Evolutionary conservation across 306 rosid species (phyloP).

Genomic region (Oemleria cerasiformis): DNA sequence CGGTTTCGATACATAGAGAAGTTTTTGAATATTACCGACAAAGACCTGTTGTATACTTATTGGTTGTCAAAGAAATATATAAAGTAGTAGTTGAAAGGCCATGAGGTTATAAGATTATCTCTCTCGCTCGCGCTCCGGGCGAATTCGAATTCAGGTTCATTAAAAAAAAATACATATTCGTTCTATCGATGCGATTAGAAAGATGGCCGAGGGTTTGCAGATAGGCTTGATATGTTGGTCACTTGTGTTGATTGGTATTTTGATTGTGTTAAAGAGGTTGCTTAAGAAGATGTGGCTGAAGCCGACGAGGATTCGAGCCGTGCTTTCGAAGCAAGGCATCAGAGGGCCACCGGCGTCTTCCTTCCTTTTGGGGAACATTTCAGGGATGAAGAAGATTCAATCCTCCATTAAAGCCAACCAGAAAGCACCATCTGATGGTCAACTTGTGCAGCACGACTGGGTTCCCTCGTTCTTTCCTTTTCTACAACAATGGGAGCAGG

Average conservation of each 20-base stretch:
- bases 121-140: no score
- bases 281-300: constrained; percentile 14
- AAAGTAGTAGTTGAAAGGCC: no score
- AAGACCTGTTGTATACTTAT: no score
- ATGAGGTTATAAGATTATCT: no score
- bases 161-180: no score
- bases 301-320: constrained; percentile 12
- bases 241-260: not conserved
- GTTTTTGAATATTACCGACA: no score
- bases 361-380: constrained; percentile 4
- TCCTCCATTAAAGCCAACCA: not conserved
- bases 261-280: not conserved
- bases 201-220: constrained; percentile 10
- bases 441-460: constrained; percentile 1
- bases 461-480: constrained; percentile 1
- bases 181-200: no score
- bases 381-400: constrained; percentile 11
- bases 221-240: constrained; percentile 6
- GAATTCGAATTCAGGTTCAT: no score
- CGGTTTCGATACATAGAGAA: no score
- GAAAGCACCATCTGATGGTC: not conserved
- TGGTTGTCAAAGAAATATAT: no score
- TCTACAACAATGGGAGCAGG: constrained; percentile 10
- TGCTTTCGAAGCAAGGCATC: constrained; percentile 11
- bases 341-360: constrained; percentile 14